Conservation (phyloP, 2,329 filamentous ascomycete genomes). For the Neoascochyta sp. region DNA sequence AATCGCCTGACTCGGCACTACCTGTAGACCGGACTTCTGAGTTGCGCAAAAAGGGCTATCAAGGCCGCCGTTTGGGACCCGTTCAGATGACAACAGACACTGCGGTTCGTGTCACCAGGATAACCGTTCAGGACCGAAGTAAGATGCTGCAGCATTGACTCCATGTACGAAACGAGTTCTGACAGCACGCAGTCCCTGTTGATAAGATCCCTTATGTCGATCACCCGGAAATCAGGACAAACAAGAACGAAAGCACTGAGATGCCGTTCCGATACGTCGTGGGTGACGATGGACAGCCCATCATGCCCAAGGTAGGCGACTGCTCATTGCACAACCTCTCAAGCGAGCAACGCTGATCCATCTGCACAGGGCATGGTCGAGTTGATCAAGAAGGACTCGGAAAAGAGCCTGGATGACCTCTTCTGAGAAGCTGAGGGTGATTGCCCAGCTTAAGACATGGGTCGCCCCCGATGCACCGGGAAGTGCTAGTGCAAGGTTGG, state of each 20-base stretch:
- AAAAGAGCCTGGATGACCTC: slow-evolving; percentile 85
- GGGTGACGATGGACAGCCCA: slow-evolving; percentile 67
- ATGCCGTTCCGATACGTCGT: slow-evolving; percentile 98
- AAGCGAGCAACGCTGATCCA: not conserved
- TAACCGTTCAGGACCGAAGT: slow-evolving; percentile 83
- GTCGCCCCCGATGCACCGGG: too few relatives aligned
- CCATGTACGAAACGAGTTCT: slow-evolving; percentile 9
- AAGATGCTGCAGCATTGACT: slow-evolving; percentile 32
- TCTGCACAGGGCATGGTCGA: slow-evolving; percentile 79
- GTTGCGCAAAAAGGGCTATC: slow-evolving; percentile 86
- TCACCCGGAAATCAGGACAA: slow-evolving; percentile 83
- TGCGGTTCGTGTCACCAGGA: slow-evolving; percentile 86
- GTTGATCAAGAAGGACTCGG: slow-evolving; percentile 86
- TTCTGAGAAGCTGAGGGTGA: slow-evolving; percentile 51
- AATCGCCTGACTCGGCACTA: slow-evolving; percentile 17
- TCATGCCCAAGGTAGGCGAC: slow-evolving; percentile 78
- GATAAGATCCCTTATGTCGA: slow-evolving; percentile 79
- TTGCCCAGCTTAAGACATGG: too few relatives aligned
- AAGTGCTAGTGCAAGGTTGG: too few relatives aligned
- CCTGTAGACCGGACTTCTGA: slow-evolving; percentile 85
- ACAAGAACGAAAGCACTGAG: slow-evolving; percentile 87
- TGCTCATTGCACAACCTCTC: too few relatives aligned
- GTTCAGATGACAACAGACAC: slow-evolving; percentile 99
- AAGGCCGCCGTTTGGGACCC: slow-evolving; percentile 79
- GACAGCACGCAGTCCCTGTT: slow-evolving; percentile 60